phyloP scores from a whole-genome alignment of 1,284 basidiomycete genomes.

The Pseudozyma sp. region DNA sequence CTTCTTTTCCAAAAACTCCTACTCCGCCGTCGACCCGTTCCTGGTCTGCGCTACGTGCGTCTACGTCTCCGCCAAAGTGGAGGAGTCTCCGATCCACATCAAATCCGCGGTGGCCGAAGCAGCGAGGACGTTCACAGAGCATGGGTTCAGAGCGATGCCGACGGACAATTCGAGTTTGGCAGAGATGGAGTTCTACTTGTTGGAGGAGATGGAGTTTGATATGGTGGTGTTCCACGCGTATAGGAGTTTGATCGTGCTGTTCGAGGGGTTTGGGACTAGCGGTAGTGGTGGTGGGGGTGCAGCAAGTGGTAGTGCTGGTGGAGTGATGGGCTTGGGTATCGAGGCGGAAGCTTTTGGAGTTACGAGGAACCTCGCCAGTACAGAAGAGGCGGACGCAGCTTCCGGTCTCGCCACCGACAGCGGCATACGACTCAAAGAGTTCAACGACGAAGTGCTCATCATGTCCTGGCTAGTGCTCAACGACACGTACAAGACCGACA shows the following conservation, averaged over 20 bases:
- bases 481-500: slow-evolving; percentile 90
- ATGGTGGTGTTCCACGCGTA: slow-evolving; percentile 94
- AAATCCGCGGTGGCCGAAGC: slow-evolving; percentile 90
- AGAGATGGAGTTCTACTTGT: slow-evolving; percentile 98
- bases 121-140: slow-evolving; percentile 68
- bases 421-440: slow-evolving; percentile 66
- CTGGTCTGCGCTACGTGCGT: slow-evolving; percentile 91
- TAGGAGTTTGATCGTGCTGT: slow-evolving; percentile 82
- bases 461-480: slow-evolving; percentile 86
- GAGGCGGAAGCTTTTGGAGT: slow-evolving; percentile 28
- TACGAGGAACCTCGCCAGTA: slow-evolving; percentile 2
- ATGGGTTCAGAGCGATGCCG: slow-evolving; percentile 73
- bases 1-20: slow-evolving; percentile 78
- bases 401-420: neutral
- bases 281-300: slow-evolving; percentile 1
- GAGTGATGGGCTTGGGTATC: slow-evolving; percentile 3
- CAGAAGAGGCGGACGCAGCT: slow-evolving; percentile 13
- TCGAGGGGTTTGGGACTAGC: slow-evolving; percentile 70
- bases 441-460: slow-evolving; percentile 71
- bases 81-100: slow-evolving; percentile 94
- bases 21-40: slow-evolving; percentile 93
- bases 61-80: slow-evolving; percentile 95
- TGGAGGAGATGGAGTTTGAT: slow-evolving; percentile 96
- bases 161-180: slow-evolving; percentile 85
- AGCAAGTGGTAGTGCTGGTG: neutral